Base-by-base conservation (phyloP, 1,284 basidiomycete genomes). In the Apiotrichum laibachii region DNA sequence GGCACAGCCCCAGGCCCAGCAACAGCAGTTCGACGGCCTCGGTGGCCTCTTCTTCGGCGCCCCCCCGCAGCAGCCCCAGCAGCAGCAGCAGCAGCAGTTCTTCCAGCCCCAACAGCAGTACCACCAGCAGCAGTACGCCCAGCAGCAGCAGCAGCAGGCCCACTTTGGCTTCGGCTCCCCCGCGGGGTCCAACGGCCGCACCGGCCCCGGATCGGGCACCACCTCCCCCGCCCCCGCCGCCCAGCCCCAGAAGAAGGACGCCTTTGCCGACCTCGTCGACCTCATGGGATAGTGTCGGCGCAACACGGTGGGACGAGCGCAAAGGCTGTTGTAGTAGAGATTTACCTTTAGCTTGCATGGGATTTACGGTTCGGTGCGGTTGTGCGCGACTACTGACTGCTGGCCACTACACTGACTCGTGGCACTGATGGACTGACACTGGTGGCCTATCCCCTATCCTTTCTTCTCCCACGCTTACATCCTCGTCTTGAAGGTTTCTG, bases 251-350 rank as follows among this genome's bases (percentile, higher is more conserved):
- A 74, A 76, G 67, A 73, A 74, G 56, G 77, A 79, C 57, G 76
- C 77, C 22, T 79, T 79, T 67, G 77, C 77, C 18, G 77, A 78
- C 64, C 64, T 79, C 34, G 76, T 77, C 40, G 71, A 77, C 62
- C 64, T 77, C 40, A 74, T 77, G 73, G 61, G 63, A 40, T 75
- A 66, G 34, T 2, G 18, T 8, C 6, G 26, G 47, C 7, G 5
- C 26, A 31, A 31, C 26, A 31, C 26, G 26, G 26, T 31, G 26
- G 7, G 11, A 9, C 19, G 42, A 19, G 15, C 16, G 9, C 16
- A 19, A 26, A 43, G 21, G 37, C 33, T 26, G 35, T 43, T 43
- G 51, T 53, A 34, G 40, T 40, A 34, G 18, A n/a, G 11, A 40
- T 46, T 46, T 45, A 31, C 26, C 42, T 18, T 22, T 12, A 5